phyloP scores from a whole-genome alignment of 164 flowering plant species.

The Stephania japonica region DNA sequence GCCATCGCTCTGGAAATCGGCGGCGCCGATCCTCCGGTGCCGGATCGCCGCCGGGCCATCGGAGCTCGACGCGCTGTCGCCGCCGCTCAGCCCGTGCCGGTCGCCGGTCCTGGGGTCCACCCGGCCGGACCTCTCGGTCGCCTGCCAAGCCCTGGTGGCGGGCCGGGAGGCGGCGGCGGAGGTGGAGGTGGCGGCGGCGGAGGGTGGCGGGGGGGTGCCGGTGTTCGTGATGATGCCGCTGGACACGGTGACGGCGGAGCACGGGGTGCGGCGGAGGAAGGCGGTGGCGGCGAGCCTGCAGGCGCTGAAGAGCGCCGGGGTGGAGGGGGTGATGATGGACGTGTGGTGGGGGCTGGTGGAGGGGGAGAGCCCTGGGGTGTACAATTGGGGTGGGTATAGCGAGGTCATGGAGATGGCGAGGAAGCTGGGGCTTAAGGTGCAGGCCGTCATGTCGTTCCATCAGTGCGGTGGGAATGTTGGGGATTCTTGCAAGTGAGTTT shows the following conservation, averaged over 20 bases:
- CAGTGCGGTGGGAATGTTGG: slow-evolving; percentile 99
- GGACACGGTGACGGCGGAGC: slow-evolving; percentile 75
- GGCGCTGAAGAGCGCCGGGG: slow-evolving; percentile 94
- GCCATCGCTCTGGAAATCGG: slow-evolving; percentile 39
- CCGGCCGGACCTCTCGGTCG: slow-evolving; percentile 58
- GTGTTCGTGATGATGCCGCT: slow-evolving; percentile 95
- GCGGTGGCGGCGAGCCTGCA: slow-evolving; percentile 80
- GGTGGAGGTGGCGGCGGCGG: slow-evolving; percentile 25
- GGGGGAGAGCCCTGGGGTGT: slow-evolving; percentile 62
- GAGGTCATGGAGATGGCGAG: slow-evolving; percentile 86
- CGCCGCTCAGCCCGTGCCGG: slow-evolving; percentile 57
- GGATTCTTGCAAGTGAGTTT: slow-evolving; percentile 72
- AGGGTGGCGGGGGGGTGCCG: slow-evolving; percentile 72
- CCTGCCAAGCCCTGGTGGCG: slow-evolving; percentile 56
- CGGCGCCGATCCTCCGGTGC: slow-evolving; percentile 40
- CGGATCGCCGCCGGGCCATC: slow-evolving; percentile 23
- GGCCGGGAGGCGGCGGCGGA: slow-evolving; percentile 11
- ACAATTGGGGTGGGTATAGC: slow-evolving; percentile 87
- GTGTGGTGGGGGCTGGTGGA: slow-evolving; percentile 99
- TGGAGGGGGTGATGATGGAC: slow-evolving; percentile 94
- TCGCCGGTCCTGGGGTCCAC: slow-evolving; percentile 41
- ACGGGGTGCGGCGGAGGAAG: slow-evolving; percentile 65
- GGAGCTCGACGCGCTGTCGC: slow-evolving; percentile 35
- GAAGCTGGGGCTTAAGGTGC: slow-evolving; percentile 83
- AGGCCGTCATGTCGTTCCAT: slow-evolving; percentile 97